Evolutionary conservation across 106 monocot species (phyloP), one percentile per base, ranked within the genome.

Genomic region (Narthecium ossifragum): DNA sequence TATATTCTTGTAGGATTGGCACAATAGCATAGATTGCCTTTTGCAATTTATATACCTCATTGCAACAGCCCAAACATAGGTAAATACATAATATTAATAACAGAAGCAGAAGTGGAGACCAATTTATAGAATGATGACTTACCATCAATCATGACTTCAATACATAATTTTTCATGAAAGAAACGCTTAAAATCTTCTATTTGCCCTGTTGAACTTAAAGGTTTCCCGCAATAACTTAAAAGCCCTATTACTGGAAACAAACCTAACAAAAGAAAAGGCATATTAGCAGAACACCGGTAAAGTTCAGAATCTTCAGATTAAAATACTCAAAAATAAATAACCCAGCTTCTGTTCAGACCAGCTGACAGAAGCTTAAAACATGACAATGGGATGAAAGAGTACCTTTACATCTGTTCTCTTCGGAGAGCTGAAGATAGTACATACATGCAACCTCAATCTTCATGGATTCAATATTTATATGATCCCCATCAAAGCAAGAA

Each of bases 341-440:
- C n/a, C n/a, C n/a, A n/a, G n/a, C n/a, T n/a, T n/a, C n/a, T n/a
- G n/a, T n/a, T n/a, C n/a, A n/a, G n/a, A n/a, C n/a, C n/a, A n/a
- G n/a, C n/a, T n/a, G n/a, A n/a, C n/a, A 47, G 31, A 31, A 45
- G 17, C 45, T 58, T 26, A 34, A 34, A 53, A 4, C 36, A 36
- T 23, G n/a, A 26, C 33, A 63, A 25, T 10, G 2, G 37, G 26
- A 36, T 11, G 51, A 69, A 30, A 17, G 10, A 9, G 22, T 80
- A 96, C 94, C 94, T 79, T 84, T 90, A 30, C 80, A 75, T 51
- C 60, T 75, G 57, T 77, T 90, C 63, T 86, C 72, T 45, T 73
- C 80, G 63, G 80, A 67, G 31, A 84, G 63, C 24, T 85, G 69
- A 55, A 86, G 73, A 64, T 75, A 96, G 57, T 78, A 90, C 9